A percentile compares a stretch with the other conserved stretches of the same genome.
These are phyloP conservation scores for Starmerella powellii DNA, from an alignment of 805 yeast species.

Conservation along the genomic window DNA sequence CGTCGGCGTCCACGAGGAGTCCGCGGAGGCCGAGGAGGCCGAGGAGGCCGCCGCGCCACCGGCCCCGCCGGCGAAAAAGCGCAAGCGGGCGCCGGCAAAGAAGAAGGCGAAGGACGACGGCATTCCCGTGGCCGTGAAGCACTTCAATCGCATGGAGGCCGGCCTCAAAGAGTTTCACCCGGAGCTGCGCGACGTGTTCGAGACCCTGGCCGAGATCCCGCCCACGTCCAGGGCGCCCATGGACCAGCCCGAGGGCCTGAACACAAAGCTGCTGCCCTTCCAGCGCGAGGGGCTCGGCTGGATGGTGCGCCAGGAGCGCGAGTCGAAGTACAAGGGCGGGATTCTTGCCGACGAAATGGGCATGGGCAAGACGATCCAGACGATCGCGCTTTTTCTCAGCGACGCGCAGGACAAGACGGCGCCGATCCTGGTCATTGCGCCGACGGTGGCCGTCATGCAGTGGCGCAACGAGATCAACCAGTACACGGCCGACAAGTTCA, in stretches of 20 bases:
- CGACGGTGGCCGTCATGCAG: constrained; percentile 97
- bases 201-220: constrained; percentile 43
- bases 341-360: constrained; percentile 99
- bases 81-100: not conserved
- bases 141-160: constrained; percentile 47
- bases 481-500: constrained; percentile 63
- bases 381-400: constrained; percentile 80
- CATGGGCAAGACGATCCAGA: constrained; percentile 97
- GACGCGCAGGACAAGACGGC: constrained; percentile 34
- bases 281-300: constrained; percentile 89
- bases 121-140: constrained; percentile 14
- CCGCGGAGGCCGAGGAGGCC: not conserved
- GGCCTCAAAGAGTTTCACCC: constrained; percentile 69
- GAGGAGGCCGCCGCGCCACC: not conserved
- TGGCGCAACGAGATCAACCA: constrained; percentile 88
- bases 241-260: constrained; percentile 68
- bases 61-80: constrained; percentile 1
- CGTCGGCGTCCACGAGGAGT: not conserved
- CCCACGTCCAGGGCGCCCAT: constrained; percentile 25
- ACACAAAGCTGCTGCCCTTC: constrained; percentile 65
- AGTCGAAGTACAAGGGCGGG: constrained; percentile 68
- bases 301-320: constrained; percentile 70
- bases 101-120: constrained; percentile 14
- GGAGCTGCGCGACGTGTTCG: constrained; percentile 58
- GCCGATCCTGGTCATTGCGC: constrained; percentile 87